Conservation (phyloP, 2,329 filamentous ascomycete genomes). For the Cladophialophora carrionii region DNA sequence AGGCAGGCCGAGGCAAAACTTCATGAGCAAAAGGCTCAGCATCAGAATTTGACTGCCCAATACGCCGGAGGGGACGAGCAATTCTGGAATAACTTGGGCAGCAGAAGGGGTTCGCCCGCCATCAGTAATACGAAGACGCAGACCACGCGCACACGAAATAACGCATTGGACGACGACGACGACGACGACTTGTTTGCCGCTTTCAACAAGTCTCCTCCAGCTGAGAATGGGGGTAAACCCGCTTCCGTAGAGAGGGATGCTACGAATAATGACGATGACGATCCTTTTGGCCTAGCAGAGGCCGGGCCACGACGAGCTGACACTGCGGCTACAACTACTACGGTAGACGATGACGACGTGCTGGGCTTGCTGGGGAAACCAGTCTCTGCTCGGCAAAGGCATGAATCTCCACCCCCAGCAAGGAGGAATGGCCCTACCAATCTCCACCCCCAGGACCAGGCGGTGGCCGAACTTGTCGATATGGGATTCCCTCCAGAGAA, state of each 20-base stretch:
- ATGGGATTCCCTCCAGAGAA: constrained; percentile 91
- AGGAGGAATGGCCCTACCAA: constrained; percentile 39
- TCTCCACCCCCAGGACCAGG: constrained; percentile 68
- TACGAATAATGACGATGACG: constrained; percentile 67
- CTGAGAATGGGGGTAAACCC: constrained; percentile 39
- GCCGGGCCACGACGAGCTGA: constrained; percentile 53
- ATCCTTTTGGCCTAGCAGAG: constrained; percentile 80
- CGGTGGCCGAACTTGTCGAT: constrained; percentile 85
- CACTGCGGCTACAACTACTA: constrained; percentile 58
- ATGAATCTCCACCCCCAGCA: constrained; percentile 15
- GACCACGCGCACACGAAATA: constrained; percentile 7
- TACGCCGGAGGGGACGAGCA: constrained; percentile 70
- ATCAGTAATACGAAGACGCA: constrained; percentile 27
- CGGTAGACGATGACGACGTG: constrained; percentile 69
- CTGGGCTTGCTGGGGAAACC: constrained; percentile 64
- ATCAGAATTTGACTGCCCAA: constrained; percentile 71
- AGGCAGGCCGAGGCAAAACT: constrained; percentile 76
- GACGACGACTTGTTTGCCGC: constrained; percentile 65
- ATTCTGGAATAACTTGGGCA: constrained; percentile 75
- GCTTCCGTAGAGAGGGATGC: constrained; percentile 35
- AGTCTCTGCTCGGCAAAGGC: constrained; percentile 48
- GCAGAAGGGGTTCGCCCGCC: constrained; percentile 53
- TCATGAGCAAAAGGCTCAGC: constrained; percentile 73
- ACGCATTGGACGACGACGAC: constrained; percentile 43
- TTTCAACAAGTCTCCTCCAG: constrained; percentile 54